Percentiles rank a stretch among this genome's conserved stretches.
These are phyloP conservation scores for Sungouiella thailandica DNA, from an alignment of 805 yeast genomes.

Conservation along the genomic window DNA sequence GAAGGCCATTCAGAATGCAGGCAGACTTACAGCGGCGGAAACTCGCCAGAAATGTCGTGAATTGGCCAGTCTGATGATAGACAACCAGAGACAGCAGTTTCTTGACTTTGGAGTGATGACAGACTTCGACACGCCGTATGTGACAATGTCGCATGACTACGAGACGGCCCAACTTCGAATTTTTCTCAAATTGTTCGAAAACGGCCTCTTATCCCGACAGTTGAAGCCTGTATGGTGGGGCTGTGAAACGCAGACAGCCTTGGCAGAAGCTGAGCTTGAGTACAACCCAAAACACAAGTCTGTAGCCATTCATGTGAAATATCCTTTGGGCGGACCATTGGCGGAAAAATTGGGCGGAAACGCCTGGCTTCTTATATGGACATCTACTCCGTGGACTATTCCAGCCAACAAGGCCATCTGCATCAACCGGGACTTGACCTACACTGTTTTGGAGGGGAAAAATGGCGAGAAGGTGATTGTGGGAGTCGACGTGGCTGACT, in stretches of 20 bases:
- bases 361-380: conserved; percentile 68
- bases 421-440: conserved; percentile 52
- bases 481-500: conserved; percentile 44
- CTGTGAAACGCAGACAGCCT: conserved; percentile 85
- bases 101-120: conserved; percentile 74
- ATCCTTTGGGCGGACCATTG: conserved; percentile 38
- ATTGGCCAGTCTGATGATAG: conserved; percentile 67
- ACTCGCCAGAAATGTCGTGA: conserved; percentile 60
- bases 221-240: conserved; percentile 98
- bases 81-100: conserved; percentile 60
- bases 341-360: conserved; percentile 15
- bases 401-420: conserved; percentile 84
- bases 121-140: conserved; percentile 69
- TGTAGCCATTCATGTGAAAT: conserved; percentile 62
- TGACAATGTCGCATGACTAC: conserved; percentile 65
- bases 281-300: conserved; percentile 71
- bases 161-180: conserved; percentile 72
- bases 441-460: conserved; percentile 39
- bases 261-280: conserved; percentile 95
- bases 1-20: conserved; percentile 55
- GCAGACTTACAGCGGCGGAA: conserved; percentile 38
- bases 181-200: conserved; percentile 59
- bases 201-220: conserved; percentile 72
- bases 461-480: conserved; percentile 53
- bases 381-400: conserved; percentile 98